phyloP scores from a whole-genome alignment of 1,284 basidiomycete genomes.

The Irpex sp. region DNA sequence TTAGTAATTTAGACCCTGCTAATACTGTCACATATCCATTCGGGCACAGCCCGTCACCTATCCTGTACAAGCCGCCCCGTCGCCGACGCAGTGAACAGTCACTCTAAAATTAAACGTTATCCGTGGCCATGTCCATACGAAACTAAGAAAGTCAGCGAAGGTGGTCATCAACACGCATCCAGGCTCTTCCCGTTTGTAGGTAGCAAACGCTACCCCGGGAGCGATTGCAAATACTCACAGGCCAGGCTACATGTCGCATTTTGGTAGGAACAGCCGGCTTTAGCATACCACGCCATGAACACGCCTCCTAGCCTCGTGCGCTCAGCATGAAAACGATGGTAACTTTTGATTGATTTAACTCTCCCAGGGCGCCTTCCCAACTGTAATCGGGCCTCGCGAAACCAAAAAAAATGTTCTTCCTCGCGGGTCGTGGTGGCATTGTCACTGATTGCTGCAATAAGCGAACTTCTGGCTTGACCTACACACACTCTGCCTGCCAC shows the following conservation, averaged over 20 bases:
- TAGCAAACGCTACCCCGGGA: not conserved
- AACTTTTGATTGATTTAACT: conserved; percentile 14
- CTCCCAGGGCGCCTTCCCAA: not conserved
- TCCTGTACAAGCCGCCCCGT: not conserved
- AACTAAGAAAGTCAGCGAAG: not conserved
- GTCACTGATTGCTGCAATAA: not conserved
- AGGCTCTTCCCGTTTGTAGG: not conserved
- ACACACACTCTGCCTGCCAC: not conserved
- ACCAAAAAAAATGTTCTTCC: not conserved
- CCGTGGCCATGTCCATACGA: not conserved
- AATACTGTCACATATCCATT: not conserved
- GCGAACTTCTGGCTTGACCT: not conserved
- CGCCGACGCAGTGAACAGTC: not conserved
- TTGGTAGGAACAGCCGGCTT: not conserved
- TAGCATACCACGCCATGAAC: conserved; percentile 7
- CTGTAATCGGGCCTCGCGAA: not conserved
- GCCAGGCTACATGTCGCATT: not conserved
- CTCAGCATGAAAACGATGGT: conserved; percentile 7
- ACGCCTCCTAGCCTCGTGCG: conserved; percentile 14
- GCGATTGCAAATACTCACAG: conserved; percentile 1
- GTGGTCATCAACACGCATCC: not conserved
- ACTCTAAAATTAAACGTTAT: not conserved
- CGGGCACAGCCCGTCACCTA: not conserved
- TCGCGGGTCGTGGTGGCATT: not conserved
- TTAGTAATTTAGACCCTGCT: not conserved